A percentile compares a stretch with the other conserved stretches of the same genome.
Evolutionary conservation across 768 basidiomycete species (phyloP).

Genomic region (Collybiopsis luxurians): DNA sequence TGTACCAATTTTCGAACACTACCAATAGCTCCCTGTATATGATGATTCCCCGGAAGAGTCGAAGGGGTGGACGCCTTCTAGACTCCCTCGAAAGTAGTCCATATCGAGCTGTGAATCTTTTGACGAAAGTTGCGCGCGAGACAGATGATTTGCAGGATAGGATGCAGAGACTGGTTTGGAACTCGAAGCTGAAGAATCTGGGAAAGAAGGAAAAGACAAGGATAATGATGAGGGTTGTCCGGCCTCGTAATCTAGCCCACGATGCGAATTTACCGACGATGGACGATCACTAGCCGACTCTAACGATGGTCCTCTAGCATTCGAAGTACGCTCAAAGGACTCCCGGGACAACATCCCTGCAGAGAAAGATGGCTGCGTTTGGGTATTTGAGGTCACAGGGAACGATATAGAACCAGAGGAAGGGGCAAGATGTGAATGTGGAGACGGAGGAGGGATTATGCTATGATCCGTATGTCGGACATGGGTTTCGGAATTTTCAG

Average conservation of each 20-base stretch:
- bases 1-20: no score
- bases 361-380: constrained; percentile 6
- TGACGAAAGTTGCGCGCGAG: no score
- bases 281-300: background rate
- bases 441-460: no score
- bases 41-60: background rate
- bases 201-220: background rate
- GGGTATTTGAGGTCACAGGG: constrained; percentile 4
- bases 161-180: background rate
- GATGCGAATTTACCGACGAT: background rate
- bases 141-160: background rate
- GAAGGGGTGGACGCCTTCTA: background rate
- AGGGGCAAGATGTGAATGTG: background rate
- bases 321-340: background rate
- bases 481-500: background rate
- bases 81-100: no score
- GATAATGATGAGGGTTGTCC: background rate
- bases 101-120: no score
- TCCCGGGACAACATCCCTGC: background rate
- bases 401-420: background rate
- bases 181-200: background rate
- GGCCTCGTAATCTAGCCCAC: background rate
- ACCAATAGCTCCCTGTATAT: background rate
- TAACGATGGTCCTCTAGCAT: background rate
- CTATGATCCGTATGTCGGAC: background rate